Percentiles rank a stretch among this genome's conserved stretches.
phyloP scores from a whole-genome alignment of 768 basidiomycete species.

The Pulveroboletus frians region DNA sequence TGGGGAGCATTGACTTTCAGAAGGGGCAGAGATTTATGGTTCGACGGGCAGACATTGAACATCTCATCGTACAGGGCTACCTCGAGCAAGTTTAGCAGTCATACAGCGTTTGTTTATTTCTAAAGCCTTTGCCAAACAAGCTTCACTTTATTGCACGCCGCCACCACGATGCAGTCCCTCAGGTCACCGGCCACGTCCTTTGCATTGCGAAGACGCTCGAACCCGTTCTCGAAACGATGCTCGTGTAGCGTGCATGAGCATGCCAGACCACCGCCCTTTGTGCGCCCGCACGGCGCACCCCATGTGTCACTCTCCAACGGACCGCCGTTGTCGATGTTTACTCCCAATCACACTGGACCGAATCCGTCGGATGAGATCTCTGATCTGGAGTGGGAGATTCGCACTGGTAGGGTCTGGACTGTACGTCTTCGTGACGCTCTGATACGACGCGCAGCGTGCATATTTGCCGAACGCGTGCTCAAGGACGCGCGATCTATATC shows the following conservation, averaged over 20 bases:
- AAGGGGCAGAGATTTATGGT: conserved; percentile 90
- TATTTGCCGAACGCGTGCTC: background rate
- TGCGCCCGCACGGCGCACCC: background rate
- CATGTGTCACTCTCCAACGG: conserved; percentile 6
- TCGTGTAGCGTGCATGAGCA: background rate
- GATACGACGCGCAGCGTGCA: conserved; percentile 24
- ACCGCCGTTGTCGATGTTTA: conserved; percentile 20
- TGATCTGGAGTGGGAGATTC: conserved; percentile 74
- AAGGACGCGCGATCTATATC: conserved; percentile 68
- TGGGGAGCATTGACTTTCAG: conserved; percentile 85
- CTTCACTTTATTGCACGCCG: background rate
- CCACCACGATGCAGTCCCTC: conserved; percentile 10
- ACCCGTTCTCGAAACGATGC: background rate
- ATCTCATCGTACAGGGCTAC: conserved; percentile 90
- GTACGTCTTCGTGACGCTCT: conserved; percentile 18
- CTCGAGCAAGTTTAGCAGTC: conserved; percentile 69
- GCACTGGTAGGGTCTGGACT: conserved; percentile 48
- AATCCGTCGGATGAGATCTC: conserved; percentile 34
- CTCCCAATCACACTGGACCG: conserved; percentile 15
- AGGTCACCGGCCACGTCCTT: background rate
- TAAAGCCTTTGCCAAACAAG: conserved; percentile 25
- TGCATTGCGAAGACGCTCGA: background rate
- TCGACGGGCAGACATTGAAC: conserved; percentile 83
- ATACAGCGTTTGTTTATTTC: conserved; percentile 16
- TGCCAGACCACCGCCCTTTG: conserved; percentile 15